Conservation (phyloP, 148 eudicot genomes). For the Chenopodium formosanum region DNA sequence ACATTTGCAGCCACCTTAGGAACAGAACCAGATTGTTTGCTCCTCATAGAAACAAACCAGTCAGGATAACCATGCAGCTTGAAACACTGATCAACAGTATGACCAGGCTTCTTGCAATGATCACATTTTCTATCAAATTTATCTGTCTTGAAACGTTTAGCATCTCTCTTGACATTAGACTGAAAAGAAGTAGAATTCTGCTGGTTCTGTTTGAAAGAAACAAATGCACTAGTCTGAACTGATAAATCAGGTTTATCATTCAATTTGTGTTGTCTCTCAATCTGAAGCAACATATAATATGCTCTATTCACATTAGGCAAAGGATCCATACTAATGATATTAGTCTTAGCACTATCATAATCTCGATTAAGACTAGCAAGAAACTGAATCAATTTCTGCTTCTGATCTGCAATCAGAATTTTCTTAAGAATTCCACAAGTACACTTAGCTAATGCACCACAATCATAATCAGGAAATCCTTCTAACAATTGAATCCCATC, state of each 20-base stretch:
- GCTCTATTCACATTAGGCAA: background rate
- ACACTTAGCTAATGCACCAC: background rate
- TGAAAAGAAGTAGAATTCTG: no score
- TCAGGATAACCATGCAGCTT: no score
- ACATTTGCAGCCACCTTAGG: no score
- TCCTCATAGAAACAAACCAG: no score
- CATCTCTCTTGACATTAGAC: no score
- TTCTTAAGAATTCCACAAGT: background rate
- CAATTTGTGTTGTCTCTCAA: background rate
- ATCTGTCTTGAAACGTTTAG: no score
- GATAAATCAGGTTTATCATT: background rate
- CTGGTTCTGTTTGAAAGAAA: no score
- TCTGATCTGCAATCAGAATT: background rate
- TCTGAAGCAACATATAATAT: background rate
- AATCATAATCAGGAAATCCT: background rate
- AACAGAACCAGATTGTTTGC: no score
- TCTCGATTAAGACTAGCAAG: background rate
- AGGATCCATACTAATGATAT: background rate
- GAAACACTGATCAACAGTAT: no score
- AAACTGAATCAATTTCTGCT: background rate
- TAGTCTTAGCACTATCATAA: background rate
- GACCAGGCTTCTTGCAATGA: no score
- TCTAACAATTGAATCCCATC: background rate
- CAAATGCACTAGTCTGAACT: no score
- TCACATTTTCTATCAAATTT: no score